Evolutionary conservation across 768 basidiomycete genomes (phyloP).

Genomic region (Leccinum rimulosum): DNA sequence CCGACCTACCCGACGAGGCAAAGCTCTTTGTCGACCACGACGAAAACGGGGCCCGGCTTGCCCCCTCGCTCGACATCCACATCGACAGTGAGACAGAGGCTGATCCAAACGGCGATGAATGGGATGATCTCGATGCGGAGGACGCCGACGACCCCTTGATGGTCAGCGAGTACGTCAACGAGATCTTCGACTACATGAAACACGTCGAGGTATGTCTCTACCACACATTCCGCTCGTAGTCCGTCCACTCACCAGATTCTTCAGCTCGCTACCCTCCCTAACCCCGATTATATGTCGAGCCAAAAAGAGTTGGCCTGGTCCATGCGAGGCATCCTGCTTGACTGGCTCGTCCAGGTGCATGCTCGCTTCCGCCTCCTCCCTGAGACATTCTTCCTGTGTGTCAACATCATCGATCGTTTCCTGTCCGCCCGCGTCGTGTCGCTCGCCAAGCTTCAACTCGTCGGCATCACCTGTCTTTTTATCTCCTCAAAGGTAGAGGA

Average conservation of each 20-base stretch:
- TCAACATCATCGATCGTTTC: slow-evolving; percentile 83
- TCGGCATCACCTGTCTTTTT: slow-evolving; percentile 86
- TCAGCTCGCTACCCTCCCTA: slow-evolving; percentile 76
- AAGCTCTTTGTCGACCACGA: slow-evolving; percentile 45
- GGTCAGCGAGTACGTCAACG: slow-evolving; percentile 94
- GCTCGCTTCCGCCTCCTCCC: slow-evolving; percentile 80
- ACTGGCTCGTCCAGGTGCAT: slow-evolving; percentile 94
- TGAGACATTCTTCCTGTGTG: slow-evolving; percentile 87
- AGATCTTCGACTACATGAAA: slow-evolving; percentile 92
- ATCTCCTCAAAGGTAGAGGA: slow-evolving; percentile 92
- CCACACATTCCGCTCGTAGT: too few species aligned
- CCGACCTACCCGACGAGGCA: slow-evolving; percentile 49
- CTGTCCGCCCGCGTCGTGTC: slow-evolving; percentile 70
- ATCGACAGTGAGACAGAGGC: slow-evolving; percentile 55
- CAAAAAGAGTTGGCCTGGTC: slow-evolving; percentile 87
- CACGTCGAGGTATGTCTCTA: slow-evolving; percentile 63
- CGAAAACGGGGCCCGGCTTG: slow-evolving; percentile 30
- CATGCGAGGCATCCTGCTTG: slow-evolving; percentile 84
- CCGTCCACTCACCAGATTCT: neutral
- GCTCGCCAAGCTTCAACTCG: slow-evolving; percentile 83
- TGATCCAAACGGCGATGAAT: slow-evolving; percentile 62
- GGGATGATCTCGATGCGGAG: slow-evolving; percentile 92
- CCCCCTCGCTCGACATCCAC: slow-evolving; percentile 40
- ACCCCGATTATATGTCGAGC: slow-evolving; percentile 78
- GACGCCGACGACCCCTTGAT: slow-evolving; percentile 93